Percentiles rank a stretch among this genome's conserved stretches.
These are phyloP conservation scores for Aspergillus melleus DNA, from an alignment of 2,329 filamentous ascomycete genomes.

Conservation along the genomic window DNA sequence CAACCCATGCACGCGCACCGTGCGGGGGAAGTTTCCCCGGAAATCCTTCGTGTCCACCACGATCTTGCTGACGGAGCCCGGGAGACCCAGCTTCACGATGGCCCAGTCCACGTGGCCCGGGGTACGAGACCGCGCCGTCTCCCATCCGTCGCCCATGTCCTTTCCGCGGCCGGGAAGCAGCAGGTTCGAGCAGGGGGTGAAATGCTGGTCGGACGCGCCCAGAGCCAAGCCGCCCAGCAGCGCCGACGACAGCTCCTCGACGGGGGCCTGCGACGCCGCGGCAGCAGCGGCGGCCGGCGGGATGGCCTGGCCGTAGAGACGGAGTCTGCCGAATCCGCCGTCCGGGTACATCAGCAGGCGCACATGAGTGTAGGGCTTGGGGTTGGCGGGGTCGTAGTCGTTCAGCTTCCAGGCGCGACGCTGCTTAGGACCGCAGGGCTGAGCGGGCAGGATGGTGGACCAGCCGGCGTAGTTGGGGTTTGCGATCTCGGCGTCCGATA, in stretches of 20 bases:
- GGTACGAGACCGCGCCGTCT: constrained; percentile 41
- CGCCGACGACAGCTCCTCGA: constrained; percentile 44
- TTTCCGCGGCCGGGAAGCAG: constrained; percentile 45
- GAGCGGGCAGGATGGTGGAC: constrained; percentile 40
- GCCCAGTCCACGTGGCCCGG: constrained; percentile 46
- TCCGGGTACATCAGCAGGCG: constrained; percentile 48
- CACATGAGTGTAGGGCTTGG: constrained; percentile 44
- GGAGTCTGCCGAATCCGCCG: constrained; percentile 45
- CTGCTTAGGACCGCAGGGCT: constrained; percentile 42
- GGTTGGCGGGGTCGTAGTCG: constrained; percentile 22
- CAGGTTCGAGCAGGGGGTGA: constrained; percentile 41
- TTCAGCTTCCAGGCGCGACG: constrained; percentile 43
- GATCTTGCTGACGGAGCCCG: constrained; percentile 38
- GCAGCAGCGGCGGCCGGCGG: constrained; percentile 24
- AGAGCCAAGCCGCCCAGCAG: constrained; percentile 43
- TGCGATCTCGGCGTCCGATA: constrained; percentile 31
- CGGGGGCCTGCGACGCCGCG: constrained; percentile 10
- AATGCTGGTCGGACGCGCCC: constrained; percentile 44
- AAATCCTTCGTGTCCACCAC: constrained; percentile 49
- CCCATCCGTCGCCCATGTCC: constrained; percentile 49
- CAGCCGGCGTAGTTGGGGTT: constrained; percentile 37
- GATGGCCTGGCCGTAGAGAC: constrained; percentile 45
- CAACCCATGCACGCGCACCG: constrained; percentile 41
- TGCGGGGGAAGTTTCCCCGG: constrained; percentile 45
- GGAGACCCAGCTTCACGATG: constrained; percentile 40